Percentiles rank a stretch among this genome's conserved stretches.
Evolutionary conservation across 2,329 filamentous ascomycete genomes (phyloP).

Genomic region (Ceratocystis cubensis): DNA sequence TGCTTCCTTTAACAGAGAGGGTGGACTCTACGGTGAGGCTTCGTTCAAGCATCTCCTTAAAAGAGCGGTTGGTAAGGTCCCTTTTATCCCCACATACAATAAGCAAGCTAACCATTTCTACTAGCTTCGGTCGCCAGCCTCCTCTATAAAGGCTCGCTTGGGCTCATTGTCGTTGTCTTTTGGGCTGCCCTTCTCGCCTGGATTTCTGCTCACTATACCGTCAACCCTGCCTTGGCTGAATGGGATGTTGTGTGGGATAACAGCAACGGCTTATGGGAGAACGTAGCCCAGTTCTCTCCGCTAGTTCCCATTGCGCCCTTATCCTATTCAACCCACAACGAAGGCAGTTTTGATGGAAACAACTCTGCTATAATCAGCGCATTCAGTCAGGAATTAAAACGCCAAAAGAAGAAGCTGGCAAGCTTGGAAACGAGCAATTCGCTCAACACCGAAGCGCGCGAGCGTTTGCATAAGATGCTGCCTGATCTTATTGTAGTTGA

Average conservation of each 20-base stretch:
- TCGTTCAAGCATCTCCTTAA: constrained; percentile 12
- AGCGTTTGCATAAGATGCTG: constrained; percentile 38
- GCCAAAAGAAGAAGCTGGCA: constrained; percentile 15
- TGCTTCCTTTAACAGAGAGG: constrained; percentile 11
- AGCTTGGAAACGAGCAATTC: constrained; percentile 13
- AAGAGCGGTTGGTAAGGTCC: constrained; percentile 13
- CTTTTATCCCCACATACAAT: background rate
- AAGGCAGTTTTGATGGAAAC: constrained; percentile 24
- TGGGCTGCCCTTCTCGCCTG: constrained; percentile 9
- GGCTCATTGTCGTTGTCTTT: constrained; percentile 10
- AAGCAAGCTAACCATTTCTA: background rate
- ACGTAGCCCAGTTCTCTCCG: constrained; percentile 26
- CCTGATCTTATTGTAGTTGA: constrained; percentile 47
- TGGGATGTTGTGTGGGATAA: constrained; percentile 24
- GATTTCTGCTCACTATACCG: constrained; percentile 14
- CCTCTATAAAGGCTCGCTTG: constrained; percentile 8
- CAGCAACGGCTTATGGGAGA: constrained; percentile 23
- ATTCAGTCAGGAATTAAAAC: constrained; percentile 28
- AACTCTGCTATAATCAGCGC: constrained; percentile 27
- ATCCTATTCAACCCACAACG: background rate
- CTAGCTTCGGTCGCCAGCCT: constrained; percentile 4
- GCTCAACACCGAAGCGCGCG: constrained; percentile 26
- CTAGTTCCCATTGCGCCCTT: constrained; percentile 15
- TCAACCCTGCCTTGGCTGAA: constrained; percentile 16
- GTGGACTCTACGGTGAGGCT: constrained; percentile 11